Conservation (phyloP, 176 grass and related monocot species). For the Cocos nucifera region DNA sequence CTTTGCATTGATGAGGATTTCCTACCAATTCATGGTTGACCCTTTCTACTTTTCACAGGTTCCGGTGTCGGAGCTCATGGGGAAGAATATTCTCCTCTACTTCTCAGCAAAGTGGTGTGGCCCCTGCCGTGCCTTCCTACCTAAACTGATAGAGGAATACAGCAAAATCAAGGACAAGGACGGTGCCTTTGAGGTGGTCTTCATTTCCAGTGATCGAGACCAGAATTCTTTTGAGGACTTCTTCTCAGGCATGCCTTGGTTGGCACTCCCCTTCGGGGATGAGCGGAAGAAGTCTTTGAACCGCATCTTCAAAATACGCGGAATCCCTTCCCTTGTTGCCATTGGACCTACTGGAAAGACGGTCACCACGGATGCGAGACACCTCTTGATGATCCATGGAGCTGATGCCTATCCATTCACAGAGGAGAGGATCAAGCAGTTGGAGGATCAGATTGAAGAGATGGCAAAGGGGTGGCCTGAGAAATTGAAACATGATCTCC, state of each 20-base stretch:
- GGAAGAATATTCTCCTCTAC: conserved; percentile 85
- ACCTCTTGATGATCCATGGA: conserved; percentile 33
- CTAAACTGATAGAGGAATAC: conserved; percentile 59
- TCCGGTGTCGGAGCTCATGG: conserved; percentile 55
- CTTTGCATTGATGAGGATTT: too few relatives aligned
- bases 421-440: conserved; percentile 38
- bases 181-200: conserved; percentile 62
- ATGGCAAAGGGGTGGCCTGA: too few relatives aligned
- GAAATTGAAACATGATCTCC: too few relatives aligned
- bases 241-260: conserved; percentile 75
- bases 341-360: conserved; percentile 57
- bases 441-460: neutral
- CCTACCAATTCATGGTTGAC: neutral
- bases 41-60: conserved; percentile 30
- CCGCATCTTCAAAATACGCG: conserved; percentile 35
- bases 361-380: conserved; percentile 36
- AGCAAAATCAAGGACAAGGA: conserved; percentile 65
- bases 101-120: conserved; percentile 71
- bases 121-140: conserved; percentile 63
- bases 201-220: conserved; percentile 62
- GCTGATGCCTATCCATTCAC: conserved; percentile 70
- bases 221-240: conserved; percentile 50
- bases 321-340: conserved; percentile 56
- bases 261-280: conserved; percentile 69
- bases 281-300: conserved; percentile 37